Percentiles rank a stretch among this genome's conserved stretches.
phyloP scores from a whole-genome alignment of 306 rosid genomes.

The Carpinus viminea region DNA sequence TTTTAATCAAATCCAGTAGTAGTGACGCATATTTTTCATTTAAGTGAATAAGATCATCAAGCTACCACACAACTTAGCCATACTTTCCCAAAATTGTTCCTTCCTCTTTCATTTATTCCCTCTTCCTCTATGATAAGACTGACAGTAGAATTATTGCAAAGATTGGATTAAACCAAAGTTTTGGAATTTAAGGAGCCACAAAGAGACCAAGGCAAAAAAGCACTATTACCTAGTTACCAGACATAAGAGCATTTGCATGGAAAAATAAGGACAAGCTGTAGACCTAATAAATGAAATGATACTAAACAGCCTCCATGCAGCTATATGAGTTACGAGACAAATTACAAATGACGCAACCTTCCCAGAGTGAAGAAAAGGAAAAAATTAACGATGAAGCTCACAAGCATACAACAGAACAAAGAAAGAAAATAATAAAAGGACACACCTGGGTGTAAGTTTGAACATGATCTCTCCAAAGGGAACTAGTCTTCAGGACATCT shows the following conservation, averaged over 20 bases:
- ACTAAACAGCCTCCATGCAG: neutral
- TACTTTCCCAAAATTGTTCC: conserved; percentile 31
- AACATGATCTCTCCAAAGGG: conserved; percentile 99
- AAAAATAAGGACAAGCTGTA: conserved; percentile 11
- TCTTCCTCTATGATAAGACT: conserved; percentile 31
- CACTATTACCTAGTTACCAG: conserved; percentile 19
- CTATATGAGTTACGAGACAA: neutral
- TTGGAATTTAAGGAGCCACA: conserved; percentile 9
- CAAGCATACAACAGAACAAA: conserved; percentile 22
- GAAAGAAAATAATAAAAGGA: conserved; percentile 11
- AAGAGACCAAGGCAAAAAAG: conserved; percentile 11
- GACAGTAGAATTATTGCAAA: conserved; percentile 29
- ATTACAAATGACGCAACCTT: neutral
- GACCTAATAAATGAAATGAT: neutral
- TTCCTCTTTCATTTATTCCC: conserved; percentile 35
- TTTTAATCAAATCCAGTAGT: neutral
- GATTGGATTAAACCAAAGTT: conserved; percentile 24
- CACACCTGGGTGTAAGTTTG: conserved; percentile 92
- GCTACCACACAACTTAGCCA: conserved; percentile 26
- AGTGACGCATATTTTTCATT: neutral
- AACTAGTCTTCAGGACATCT: conserved; percentile 95
- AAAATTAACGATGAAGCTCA: conserved; percentile 12
- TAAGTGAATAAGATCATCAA: neutral
- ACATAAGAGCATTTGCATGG: conserved; percentile 6
- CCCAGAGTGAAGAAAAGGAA: neutral